These are phyloP conservation scores for Pterocarpus santalinus DNA, from an alignment of 306 rosid genomes.

Conservation along the genomic window DNA sequence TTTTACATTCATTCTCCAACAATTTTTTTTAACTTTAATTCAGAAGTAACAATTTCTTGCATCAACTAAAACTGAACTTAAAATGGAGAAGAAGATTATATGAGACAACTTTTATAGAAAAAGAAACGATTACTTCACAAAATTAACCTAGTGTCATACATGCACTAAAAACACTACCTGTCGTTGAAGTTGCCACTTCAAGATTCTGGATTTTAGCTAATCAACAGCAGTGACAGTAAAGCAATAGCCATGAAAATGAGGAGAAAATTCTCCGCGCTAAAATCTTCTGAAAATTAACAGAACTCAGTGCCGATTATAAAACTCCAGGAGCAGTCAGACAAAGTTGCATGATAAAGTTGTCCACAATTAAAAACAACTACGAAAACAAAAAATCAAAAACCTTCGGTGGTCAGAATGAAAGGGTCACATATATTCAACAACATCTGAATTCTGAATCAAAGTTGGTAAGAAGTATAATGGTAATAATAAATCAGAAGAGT, in stretches of 20 bases:
- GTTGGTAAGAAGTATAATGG: slow-evolving; percentile 2
- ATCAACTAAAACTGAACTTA: no score
- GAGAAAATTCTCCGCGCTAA: slow-evolving; percentile 79
- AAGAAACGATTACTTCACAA: no score
- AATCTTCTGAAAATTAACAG: slow-evolving; percentile 53
- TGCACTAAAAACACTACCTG: no score
- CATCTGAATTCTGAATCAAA: slow-evolving; percentile 57
- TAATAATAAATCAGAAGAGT: no score
- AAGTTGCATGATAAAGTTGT: no score
- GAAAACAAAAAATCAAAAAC: slow-evolving; percentile 41
- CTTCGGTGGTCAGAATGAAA: slow-evolving; percentile 73
- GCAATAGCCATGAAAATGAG: slow-evolving; percentile 67
- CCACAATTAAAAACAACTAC: background rate
- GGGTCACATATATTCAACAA: slow-evolving; percentile 57
- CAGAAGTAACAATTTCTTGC: no score
- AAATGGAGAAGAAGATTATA: no score
- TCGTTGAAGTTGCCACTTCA: slow-evolving; percentile 44
- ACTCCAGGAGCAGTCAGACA: no score
- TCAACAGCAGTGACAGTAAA: slow-evolving; percentile 63
- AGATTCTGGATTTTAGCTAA: slow-evolving; percentile 65
- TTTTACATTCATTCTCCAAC: no score
- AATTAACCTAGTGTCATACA: no score
- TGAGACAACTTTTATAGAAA: no score
- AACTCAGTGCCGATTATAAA: background rate
- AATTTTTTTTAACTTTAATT: no score